Percentiles rank a stretch among this genome's conserved stretches.
Conservation (phyloP, 164 flowering plant species). For the Kalanchoe fedtschenkoi region DNA sequence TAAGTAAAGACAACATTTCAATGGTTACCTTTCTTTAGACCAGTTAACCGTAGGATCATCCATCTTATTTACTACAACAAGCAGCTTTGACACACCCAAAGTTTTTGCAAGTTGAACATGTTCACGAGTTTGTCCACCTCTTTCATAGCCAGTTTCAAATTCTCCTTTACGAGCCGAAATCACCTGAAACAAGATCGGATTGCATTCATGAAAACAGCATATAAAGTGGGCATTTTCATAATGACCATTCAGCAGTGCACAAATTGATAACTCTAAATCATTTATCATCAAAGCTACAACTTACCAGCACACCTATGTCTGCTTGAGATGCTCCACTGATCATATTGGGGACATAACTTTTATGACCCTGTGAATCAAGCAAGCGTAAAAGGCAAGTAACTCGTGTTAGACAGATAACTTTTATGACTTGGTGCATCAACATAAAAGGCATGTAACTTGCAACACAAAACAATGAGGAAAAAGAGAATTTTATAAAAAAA, state of each 20-base stretch:
- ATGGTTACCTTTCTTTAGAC: slow-evolving; percentile 86
- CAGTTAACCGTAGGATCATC: slow-evolving; percentile 95
- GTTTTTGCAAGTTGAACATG: slow-evolving; percentile 98
- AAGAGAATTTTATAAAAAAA: too few species aligned
- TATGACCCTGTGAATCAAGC: slow-evolving; percentile 65
- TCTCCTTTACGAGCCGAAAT: slow-evolving; percentile 99
- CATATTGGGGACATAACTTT: slow-evolving; percentile 99
- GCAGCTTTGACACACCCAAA: slow-evolving; percentile 84
- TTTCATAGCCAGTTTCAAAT: slow-evolving; percentile 98
- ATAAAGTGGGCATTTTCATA: too few species aligned
- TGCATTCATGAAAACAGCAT: background rate
- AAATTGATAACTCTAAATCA: too few species aligned
- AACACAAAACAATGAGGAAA: too few species aligned
- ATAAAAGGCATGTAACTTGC: too few species aligned
- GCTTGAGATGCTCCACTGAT: slow-evolving; percentile 99
- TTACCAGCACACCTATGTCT: slow-evolving; percentile 89
- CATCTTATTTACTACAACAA: slow-evolving; percentile 95
- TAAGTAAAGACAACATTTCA: too few species aligned
- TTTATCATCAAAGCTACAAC: background rate
- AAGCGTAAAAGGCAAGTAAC: too few species aligned
- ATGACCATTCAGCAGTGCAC: too few species aligned
- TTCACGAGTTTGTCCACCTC: slow-evolving; percentile 99
- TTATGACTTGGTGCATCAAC: too few species aligned
- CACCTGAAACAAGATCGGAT: slow-evolving; percentile 27
- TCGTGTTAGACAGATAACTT: too few species aligned